A percentile compares a stretch with the other conserved stretches of the same genome.
Evolutionary conservation across 768 basidiomycete genomes (phyloP).

Genomic region (Lactarius pseudohatsudake): DNA sequence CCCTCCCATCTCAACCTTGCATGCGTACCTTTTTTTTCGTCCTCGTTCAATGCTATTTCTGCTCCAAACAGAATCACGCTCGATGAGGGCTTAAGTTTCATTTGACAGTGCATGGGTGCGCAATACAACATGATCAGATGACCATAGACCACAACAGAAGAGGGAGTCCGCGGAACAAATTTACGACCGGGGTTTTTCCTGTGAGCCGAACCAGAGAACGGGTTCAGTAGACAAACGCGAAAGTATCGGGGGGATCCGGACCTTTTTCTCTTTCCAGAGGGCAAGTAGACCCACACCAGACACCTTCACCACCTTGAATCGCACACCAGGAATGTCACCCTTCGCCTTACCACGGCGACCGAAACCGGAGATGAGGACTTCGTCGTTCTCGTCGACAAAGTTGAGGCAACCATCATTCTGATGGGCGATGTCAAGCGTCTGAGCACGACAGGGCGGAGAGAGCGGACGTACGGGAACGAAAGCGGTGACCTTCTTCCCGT

Average conservation of each 20-base stretch:
- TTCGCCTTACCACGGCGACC: constrained; percentile 99
- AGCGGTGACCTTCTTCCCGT: constrained; percentile 99
- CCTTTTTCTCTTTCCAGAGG: constrained; percentile 99
- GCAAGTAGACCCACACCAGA: constrained; percentile 98
- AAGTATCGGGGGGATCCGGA: constrained; percentile 36
- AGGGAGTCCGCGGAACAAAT: constrained; percentile 16
- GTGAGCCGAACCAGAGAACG: neutral
- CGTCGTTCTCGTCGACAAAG: constrained; percentile 99
- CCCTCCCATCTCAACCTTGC: neutral
- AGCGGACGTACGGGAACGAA: constrained; percentile 85
- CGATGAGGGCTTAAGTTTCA: constrained; percentile 17
- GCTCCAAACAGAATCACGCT: constrained; percentile 5
- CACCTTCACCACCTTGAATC: constrained; percentile 99
- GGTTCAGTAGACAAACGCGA: constrained; percentile 10
- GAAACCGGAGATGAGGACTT: constrained; percentile 99
- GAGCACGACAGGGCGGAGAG: neutral
- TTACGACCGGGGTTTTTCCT: constrained; percentile 44
- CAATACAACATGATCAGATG: constrained; percentile 25
- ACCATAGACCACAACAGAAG: constrained; percentile 10
- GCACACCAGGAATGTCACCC: constrained; percentile 99
- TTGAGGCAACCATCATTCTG: constrained; percentile 97
- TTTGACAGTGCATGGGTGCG: constrained; percentile 24
- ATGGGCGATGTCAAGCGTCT: constrained; percentile 1
- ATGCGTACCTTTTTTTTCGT: constrained; percentile 7
- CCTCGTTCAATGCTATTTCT: constrained; percentile 1